Base-by-base conservation (phyloP, 129 eudicot species). In the Arctium minus region DNA sequence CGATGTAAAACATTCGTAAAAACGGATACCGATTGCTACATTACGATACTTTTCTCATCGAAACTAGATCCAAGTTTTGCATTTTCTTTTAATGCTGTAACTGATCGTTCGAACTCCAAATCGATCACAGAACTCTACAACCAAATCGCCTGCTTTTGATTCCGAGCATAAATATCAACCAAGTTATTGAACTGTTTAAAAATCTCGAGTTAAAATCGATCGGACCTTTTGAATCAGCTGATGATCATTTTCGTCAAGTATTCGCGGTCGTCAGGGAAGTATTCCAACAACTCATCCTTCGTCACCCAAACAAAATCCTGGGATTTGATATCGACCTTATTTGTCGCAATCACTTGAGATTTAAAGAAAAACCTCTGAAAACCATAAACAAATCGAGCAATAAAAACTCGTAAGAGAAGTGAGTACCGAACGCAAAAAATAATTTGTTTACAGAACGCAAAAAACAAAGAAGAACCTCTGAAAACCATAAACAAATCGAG, bases 271-370 rank as follows among this genome's bases (percentile, higher is more conserved):
- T 96, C 91, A 3, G 99, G 99, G 31, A 96, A 93, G 79, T 87
- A 88, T 80, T 96, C 97, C 87, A 93, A 39, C 77, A 96, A 56
- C 82, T 96, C 99, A 30, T 88, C 95, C 89, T 96, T 93, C 2
- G 96, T 96, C 79, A 91, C 98, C 99, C 99, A 96, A 22, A 88
- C 88, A 53, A 86, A 93, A 89, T 96, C 99, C 83, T 93, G 85
- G 80, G 93, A 89, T 80, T 80, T 91, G 46, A 96, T 87, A 62
- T 89, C 72, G 15, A 87, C 82, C 82, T 92, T 96, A 86, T 87
- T 84, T 64, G 95, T 48, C 4, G 90, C 94, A 71, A 93, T 88
- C 73, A 90, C 94, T 96, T 96, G 99, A 39, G 98, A 93, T 80
- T 96, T 96, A 79, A 96, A 96, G 89, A 93, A 88, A 85, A 96